Evolutionary conservation across 805 yeast genomes (phyloP).

Genomic region (Metschnikowia gelsemii): DNA sequence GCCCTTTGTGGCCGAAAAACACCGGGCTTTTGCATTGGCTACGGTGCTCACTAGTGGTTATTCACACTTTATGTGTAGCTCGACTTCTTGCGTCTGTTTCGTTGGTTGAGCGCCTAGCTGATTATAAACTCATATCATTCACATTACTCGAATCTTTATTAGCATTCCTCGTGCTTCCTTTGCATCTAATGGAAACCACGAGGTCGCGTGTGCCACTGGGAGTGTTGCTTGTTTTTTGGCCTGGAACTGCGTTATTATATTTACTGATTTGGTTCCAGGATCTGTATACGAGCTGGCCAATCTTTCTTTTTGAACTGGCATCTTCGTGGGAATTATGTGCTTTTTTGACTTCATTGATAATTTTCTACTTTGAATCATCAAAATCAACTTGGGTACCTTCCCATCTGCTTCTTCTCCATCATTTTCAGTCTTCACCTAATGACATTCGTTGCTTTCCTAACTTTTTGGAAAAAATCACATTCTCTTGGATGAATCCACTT

Average conservation of each 20-base stretch:
- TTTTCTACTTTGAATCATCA: slow-evolving; percentile 41
- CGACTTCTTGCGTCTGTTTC: slow-evolving; percentile 18
- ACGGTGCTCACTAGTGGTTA: slow-evolving; percentile 21
- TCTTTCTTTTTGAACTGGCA: slow-evolving; percentile 14
- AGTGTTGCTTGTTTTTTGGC: slow-evolving; percentile 44
- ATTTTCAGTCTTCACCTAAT: slow-evolving; percentile 22
- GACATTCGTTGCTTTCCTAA: slow-evolving; percentile 25
- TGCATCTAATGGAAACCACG: slow-evolving; percentile 46
- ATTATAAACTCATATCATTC: slow-evolving; percentile 21
- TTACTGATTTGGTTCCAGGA: slow-evolving; percentile 28
- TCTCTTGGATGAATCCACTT: slow-evolving; percentile 49
- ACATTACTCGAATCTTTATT: slow-evolving; percentile 6
- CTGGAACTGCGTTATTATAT: slow-evolving; percentile 22
- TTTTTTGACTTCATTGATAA: slow-evolving; percentile 28
- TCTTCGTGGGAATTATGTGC: slow-evolving; percentile 7
- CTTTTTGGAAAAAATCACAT: slow-evolving; percentile 41
- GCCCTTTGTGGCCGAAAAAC: slow-evolving; percentile 22
- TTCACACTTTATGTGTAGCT: slow-evolving; percentile 19
- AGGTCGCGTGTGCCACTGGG: slow-evolving; percentile 38
- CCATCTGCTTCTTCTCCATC: slow-evolving; percentile 35
- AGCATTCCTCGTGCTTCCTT: slow-evolving; percentile 33
- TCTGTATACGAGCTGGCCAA: slow-evolving; percentile 25
- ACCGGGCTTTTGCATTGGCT: slow-evolving; percentile 28
- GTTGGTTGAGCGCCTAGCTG: slow-evolving; percentile 27
- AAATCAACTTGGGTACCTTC: slow-evolving; percentile 39